Base-by-base conservation (phyloP, 129 eudicot genomes). In the Silybum marianum region DNA sequence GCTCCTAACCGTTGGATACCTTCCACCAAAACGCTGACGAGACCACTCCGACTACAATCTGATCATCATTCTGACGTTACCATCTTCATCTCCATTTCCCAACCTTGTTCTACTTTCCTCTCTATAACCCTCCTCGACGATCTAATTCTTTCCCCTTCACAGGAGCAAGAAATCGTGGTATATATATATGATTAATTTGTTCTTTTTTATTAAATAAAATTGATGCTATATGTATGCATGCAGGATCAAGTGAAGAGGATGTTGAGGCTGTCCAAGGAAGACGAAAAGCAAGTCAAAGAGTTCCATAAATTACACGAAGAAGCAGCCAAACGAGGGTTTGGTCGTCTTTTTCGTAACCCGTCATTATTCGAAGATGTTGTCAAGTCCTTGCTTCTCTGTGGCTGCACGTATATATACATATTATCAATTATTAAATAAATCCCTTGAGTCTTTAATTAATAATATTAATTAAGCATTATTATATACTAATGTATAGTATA, bases 1-100 rank as follows among this genome's bases (percentile, higher is more conserved):
- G 87, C 94, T 71, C 94, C 94, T 0, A 90, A 90, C 63, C 2
- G 7, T 16, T 90, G 94, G 94, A 34, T 21, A 14, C 87, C 90
- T 0, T 54, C 82, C 19, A 69, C 25, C 21, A 86, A 84, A 40
- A 21, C 88, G 77, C 16, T 89, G 85, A 36, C 34, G 39, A 39
- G 76, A 81, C 77, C 82, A 73, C 23, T 72, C 68, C 30, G 83
- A 68, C 24, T 74, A 23, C 70, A 7, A 39, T 7, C 21, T 6
- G 11, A 42, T 25, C 22, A 75, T 36, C 25, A 26, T 34, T 39
- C 68, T 14, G 16, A 77, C 71, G 14, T 26, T 4, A 6, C 9
- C 19, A 65, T 84, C 69, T 81, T 83, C 34, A 75, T 84, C 69
- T 81, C 85, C 34, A 75, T 89, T 26, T 66, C 84, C 3, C 86